These are phyloP conservation scores for Zygosaccharomyces sapae DNA, from an alignment of 1,139 yeast genomes.

Conservation along the genomic window DNA sequence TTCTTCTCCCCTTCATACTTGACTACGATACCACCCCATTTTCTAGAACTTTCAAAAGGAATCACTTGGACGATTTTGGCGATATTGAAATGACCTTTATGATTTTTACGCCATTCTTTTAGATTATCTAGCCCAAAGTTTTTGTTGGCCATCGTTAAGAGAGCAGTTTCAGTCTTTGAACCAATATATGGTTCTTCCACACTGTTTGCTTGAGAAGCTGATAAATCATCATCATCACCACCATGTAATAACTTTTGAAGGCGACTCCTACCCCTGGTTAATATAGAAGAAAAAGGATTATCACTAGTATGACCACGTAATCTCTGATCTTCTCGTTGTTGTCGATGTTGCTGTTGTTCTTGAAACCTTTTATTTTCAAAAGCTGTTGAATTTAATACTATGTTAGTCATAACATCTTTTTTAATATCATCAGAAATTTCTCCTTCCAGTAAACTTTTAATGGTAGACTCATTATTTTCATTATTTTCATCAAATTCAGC, in stretches of 20 bases:
- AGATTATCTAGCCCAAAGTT: conserved; percentile 45
- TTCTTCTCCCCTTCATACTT: conserved; percentile 40
- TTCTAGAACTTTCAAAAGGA: conserved; percentile 89
- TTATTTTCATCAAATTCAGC: conserved; percentile 35
- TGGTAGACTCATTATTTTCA: conserved; percentile 13
- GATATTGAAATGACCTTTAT: conserved; percentile 30
- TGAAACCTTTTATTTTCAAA: conserved; percentile 55
- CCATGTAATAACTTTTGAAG: conserved; percentile 1
- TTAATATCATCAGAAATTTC: conserved; percentile 38
- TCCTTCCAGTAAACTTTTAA: conserved; percentile 38
- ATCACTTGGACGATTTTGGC: conserved; percentile 58
- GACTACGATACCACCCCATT: conserved; percentile 84
- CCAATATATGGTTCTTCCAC: conserved; percentile 70
- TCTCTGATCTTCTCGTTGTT: conserved; percentile 25
- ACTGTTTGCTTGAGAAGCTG: conserved; percentile 12
- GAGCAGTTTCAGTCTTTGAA: conserved; percentile 90
- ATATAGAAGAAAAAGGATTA: conserved; percentile 25
- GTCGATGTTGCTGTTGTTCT: conserved; percentile 28
- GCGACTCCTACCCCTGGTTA: conserved; percentile 7
- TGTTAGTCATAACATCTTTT: conserved; percentile 51
- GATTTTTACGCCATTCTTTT: conserved; percentile 40
- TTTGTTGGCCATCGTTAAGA: conserved; percentile 62
- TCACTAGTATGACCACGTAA: conserved; percentile 24
- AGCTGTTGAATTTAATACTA: conserved; percentile 80
- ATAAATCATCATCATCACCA: conserved; percentile 16